Base-by-base conservation (phyloP, 1,139 yeast species). In the Geotrichum restrictum region DNA sequence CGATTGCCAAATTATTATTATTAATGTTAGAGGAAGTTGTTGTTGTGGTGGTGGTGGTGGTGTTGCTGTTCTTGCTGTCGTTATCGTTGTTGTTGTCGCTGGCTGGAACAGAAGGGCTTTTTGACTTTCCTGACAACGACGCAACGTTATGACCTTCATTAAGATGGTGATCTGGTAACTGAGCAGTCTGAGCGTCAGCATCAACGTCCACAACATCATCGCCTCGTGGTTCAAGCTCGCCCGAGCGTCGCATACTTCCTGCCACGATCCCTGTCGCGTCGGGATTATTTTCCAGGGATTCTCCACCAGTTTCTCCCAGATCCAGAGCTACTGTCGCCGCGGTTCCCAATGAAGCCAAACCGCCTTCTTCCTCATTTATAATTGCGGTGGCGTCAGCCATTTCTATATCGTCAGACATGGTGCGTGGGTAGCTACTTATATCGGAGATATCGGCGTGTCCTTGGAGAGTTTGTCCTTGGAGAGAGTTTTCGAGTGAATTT, bases 331-430 rank as follows among this genome's bases (percentile, higher is more conserved):
- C 3, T 39, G 42, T 7, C n/a, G 38, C 18, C 10, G 14, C 4
- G 22, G 16, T 4, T 6, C 14, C 24, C 24, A 10, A 4, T 6
- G 43, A 8, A 11, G n/a, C n/a, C 43, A n/a, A 8, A 10, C n/a
- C 13, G 14, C 43, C 16, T 27, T 27, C 8, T 10, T 29, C 39
- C 22, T 22, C 27, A 14, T 24, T 19, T 21, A 27, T n/a, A 19
- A 36, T 24, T 34, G 24, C 41, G 39, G 38, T 8, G 6, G 47
- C 58, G 31, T 57, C 61, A 14, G 53, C 50, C 62, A 59, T 59
- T 10, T 57, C 62, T 44, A 58, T 58, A 54, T 59, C 62, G 27
- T 56, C 57, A 34, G 56, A 47, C 55, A 48, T 57, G 48, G 14
- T 49, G n/a, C n/a, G n/a, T n/a, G n/a, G n/a, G n/a, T n/a, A n/a